Evolutionary conservation across 345 rosid genomes (phyloP).

Genomic region (Citrus hindsii): DNA sequence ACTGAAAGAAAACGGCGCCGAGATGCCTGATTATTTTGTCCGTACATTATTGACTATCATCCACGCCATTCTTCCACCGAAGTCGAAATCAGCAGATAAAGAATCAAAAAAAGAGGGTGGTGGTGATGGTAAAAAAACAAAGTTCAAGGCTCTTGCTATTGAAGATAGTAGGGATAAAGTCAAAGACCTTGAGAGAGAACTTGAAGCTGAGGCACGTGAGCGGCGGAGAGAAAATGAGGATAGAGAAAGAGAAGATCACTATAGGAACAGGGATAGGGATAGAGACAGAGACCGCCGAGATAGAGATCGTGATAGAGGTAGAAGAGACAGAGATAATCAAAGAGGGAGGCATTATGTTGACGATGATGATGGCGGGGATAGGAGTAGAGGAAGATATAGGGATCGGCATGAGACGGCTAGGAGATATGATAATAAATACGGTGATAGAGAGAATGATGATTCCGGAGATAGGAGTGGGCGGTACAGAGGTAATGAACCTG

Average conservation of each 20-base stretch:
- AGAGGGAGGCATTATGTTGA: constrained; percentile 8
- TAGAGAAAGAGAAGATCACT: constrained; percentile 17
- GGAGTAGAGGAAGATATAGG: constrained; percentile 22
- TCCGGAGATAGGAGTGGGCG: constrained; percentile 20
- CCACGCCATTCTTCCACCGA: constrained; percentile 79
- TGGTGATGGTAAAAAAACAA: constrained; percentile 36
- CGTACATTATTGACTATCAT: constrained; percentile 71
- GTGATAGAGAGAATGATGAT: constrained; percentile 19
- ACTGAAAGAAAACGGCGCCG: constrained; percentile 73
- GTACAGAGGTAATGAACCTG: constrained; percentile 46
- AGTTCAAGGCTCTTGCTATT: constrained; percentile 68
- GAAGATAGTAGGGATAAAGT: constrained; percentile 62
- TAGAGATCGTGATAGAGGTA: constrained; percentile 23
- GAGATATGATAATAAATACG: constrained; percentile 20
- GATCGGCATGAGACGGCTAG: constrained; percentile 24
- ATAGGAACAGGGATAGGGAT: constrained; percentile 16
- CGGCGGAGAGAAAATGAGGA: constrained; percentile 20
- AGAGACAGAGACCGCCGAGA: background rate
- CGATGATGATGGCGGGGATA: constrained; percentile 13
- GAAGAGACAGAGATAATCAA: constrained; percentile 20
- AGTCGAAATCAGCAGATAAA: constrained; percentile 39
- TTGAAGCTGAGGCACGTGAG: constrained; percentile 48
- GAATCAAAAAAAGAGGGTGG: constrained; percentile 24
- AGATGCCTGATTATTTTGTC: constrained; percentile 88
- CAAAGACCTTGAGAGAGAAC: constrained; percentile 63